Percentiles rank a stretch among this genome's conserved stretches.
These are phyloP conservation scores for Fonsecaea pedrosoi DNA, from an alignment of 2,329 filamentous ascomycete genomes.

Conservation along the genomic window DNA sequence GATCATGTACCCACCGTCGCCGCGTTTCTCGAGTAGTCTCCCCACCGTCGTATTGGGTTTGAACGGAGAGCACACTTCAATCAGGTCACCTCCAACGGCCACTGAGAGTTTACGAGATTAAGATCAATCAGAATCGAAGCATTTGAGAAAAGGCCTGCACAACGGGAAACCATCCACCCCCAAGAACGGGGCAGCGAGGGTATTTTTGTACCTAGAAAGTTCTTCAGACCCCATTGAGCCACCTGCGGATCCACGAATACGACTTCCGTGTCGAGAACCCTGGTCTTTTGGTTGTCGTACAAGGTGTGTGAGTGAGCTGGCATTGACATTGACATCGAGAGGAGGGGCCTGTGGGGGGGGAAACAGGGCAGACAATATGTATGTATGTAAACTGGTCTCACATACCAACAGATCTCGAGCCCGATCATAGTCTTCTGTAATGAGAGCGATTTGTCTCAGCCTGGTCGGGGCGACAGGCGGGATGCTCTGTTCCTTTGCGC, in stretches of 20 bases:
- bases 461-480: slow-evolving; percentile 31
- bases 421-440: slow-evolving; percentile 38
- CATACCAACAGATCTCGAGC: slow-evolving; percentile 39
- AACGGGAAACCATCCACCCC: too few relatives aligned
- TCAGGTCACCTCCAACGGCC: slow-evolving; percentile 52
- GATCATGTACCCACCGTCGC: slow-evolving; percentile 57
- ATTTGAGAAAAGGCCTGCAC: too few relatives aligned
- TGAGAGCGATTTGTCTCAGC: slow-evolving; percentile 41
- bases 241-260: slow-evolving; percentile 50
- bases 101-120: slow-evolving; percentile 40
- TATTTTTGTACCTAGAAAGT: slow-evolving; percentile 46
- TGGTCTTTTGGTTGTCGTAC: slow-evolving; percentile 33
- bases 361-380: too few relatives aligned
- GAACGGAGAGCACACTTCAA: slow-evolving; percentile 51
- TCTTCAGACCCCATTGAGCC: slow-evolving; percentile 50
- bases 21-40: slow-evolving; percentile 50
- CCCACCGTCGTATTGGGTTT: slow-evolving; percentile 50
- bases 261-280: slow-evolving; percentile 49
- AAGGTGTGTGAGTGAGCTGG: background rate
- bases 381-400: background rate
- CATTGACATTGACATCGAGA: background rate
- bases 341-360: too few relatives aligned
- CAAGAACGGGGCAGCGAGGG: background rate
- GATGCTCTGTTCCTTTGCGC: background rate
- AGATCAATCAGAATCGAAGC: background rate